A percentile compares a stretch with the other conserved stretches of the same genome.
Evolutionary conservation across 192 early-diverging fungal species (phyloP).

Genomic region (Dissophora ornata): DNA sequence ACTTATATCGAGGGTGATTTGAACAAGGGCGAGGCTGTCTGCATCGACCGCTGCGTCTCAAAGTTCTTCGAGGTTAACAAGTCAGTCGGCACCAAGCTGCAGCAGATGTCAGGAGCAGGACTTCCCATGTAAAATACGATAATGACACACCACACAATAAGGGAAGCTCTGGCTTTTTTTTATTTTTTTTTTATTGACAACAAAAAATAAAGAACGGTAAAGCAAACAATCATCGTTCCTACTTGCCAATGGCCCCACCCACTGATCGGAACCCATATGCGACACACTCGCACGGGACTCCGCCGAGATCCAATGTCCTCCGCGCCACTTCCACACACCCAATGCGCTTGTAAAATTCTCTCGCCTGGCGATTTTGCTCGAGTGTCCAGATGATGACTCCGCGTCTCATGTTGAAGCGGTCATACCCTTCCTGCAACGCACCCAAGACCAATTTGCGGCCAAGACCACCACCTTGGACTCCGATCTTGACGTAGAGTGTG

Average conservation of each 20-base stretch:
- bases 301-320: conserved; percentile 30
- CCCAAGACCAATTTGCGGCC: conserved; percentile 45
- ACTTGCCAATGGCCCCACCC: conserved; percentile 19
- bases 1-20: conserved; percentile 84
- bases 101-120: conserved; percentile 60
- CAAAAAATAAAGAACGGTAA: neutral
- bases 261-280: conserved; percentile 33
- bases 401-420: conserved; percentile 38
- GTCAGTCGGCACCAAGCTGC: conserved; percentile 79
- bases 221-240: neutral
- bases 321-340: conserved; percentile 29
- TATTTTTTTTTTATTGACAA: neutral
- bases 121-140: conserved; percentile 44
- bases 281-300: conserved; percentile 27
- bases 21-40: conserved; percentile 92
- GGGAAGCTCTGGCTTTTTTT: neutral
- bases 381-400: conserved; percentile 52
- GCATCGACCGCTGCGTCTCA: conserved; percentile 88
- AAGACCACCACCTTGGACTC: conserved; percentile 41
- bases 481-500: conserved; percentile 50
- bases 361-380: conserved; percentile 21
- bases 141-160: neutral
- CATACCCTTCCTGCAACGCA: conserved; percentile 33
- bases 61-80: conserved; percentile 90
- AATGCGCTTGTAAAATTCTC: conserved; percentile 35